Evolutionary conservation across 768 basidiomycete genomes (phyloP).

Genomic region (Auricularia sp.): DNA sequence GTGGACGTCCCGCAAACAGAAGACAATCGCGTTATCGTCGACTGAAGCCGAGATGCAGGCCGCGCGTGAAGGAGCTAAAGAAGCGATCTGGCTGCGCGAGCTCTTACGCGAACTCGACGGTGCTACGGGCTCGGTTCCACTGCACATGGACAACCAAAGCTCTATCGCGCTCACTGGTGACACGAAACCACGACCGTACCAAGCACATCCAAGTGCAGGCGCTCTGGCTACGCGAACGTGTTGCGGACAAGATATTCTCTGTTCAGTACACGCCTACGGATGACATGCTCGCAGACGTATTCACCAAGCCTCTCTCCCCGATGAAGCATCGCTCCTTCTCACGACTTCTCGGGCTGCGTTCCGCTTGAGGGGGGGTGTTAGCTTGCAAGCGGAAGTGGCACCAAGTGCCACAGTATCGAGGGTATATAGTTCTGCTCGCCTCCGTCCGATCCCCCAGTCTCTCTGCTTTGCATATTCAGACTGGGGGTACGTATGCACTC

Average conservation of each 20-base stretch:
- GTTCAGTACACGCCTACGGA: slow-evolving; percentile 12
- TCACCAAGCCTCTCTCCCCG: slow-evolving; percentile 10
- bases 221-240: slow-evolving; percentile 7
- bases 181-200: slow-evolving; percentile 19
- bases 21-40: too few relatives aligned
- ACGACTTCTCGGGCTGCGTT: too few relatives aligned
- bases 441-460: too few relatives aligned
- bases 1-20: too few relatives aligned
- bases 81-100: slow-evolving; percentile 4
- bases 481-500: too few relatives aligned
- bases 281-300: slow-evolving; percentile 10
- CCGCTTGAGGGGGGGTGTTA: too few relatives aligned
- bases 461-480: too few relatives aligned
- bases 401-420: too few relatives aligned
- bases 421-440: too few relatives aligned
- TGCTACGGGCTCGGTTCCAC: not conserved
- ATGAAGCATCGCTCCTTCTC: not conserved
- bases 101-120: slow-evolving; percentile 4
- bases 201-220: slow-evolving; percentile 10
- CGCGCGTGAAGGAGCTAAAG: too few relatives aligned
- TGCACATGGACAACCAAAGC: slow-evolving; percentile 15
- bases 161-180: slow-evolving; percentile 12
- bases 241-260: slow-evolving; percentile 9
- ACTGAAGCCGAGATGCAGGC: too few relatives aligned
- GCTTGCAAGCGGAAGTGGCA: too few relatives aligned